Percentiles rank a stretch among this genome's conserved stretches.
These are phyloP conservation scores for Globisporangium carolinianum DNA, from an alignment of 352 stramenopile genomes.

Conservation along the genomic window DNA sequence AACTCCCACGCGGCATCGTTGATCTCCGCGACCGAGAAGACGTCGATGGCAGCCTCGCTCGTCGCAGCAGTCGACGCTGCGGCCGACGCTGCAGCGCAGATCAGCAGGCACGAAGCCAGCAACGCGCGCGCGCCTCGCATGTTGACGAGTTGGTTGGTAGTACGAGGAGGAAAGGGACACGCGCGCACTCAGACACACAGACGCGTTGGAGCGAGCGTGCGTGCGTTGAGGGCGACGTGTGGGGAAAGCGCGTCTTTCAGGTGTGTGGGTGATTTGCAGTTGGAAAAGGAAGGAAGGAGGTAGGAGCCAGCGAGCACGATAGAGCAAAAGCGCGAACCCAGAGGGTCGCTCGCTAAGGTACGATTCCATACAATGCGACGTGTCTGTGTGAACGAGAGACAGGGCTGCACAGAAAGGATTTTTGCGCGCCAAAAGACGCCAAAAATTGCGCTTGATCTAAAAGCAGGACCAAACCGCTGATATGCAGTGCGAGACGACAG, in stretches of 20 bases:
- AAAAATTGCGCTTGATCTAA: no score
- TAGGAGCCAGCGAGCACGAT: not conserved
- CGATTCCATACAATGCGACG: not conserved
- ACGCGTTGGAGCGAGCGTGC: no score
- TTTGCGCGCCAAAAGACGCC: no score
- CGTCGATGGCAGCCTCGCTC: not conserved
- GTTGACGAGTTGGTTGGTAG: not conserved
- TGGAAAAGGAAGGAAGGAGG: not conserved
- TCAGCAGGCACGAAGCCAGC: slow-evolving; percentile 11
- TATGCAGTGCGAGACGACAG: no score
- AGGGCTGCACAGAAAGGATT: no score
- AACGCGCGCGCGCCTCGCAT: slow-evolving; percentile 13
- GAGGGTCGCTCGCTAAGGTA: not conserved
- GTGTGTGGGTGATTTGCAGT: not conserved
- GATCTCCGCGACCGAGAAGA: slow-evolving; percentile 1
- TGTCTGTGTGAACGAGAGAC: no score
- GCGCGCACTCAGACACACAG: no score
- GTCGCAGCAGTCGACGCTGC: not conserved
- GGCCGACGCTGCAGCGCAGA: slow-evolving; percentile 4
- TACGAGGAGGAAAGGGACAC: no score
- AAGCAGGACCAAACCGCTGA: no score
- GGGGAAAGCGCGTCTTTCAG: not conserved
- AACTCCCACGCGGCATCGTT: slow-evolving; percentile 5
- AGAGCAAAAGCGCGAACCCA: not conserved
- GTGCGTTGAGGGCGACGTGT: not conserved